Conservation (phyloP, 768 basidiomycete species). For the Mycena galopus region DNA sequence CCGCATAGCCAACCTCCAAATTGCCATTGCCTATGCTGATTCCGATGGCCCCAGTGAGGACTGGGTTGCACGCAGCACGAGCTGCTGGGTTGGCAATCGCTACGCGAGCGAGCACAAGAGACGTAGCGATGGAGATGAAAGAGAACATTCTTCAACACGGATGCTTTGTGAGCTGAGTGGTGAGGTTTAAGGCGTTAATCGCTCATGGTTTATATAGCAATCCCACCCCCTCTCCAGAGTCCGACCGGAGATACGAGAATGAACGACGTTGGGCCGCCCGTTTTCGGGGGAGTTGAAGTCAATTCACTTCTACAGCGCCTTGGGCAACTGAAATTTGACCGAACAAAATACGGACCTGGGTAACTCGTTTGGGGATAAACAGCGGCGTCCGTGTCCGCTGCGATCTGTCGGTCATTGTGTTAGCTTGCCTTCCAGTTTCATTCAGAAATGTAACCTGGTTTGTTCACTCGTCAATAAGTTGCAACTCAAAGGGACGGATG, state of each 20-base stretch:
- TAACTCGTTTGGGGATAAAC: constrained; percentile 4
- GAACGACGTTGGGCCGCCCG: neutral
- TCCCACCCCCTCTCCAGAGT: neutral
- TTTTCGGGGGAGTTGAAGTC: neutral
- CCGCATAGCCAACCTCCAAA: constrained; percentile 25
- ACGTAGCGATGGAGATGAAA: neutral
- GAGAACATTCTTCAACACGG: constrained; percentile 19
- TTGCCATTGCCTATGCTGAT: constrained; percentile 27
- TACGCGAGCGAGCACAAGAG: constrained; percentile 11
- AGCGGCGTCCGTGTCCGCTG: neutral
- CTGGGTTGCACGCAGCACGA: constrained; percentile 28
- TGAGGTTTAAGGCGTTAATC: neutral
- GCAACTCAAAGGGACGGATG: too few relatives aligned
- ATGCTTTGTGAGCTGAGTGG: neutral
- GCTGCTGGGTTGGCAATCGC: constrained; percentile 19
- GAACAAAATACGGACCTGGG: neutral
- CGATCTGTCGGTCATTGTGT: too few relatives aligned
- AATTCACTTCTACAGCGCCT: neutral
- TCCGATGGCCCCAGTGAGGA: constrained; percentile 12
- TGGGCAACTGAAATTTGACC: neutral
- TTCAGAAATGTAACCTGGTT: too few relatives aligned
- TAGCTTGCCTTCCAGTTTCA: too few relatives aligned
- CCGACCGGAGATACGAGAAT: constrained; percentile 18
- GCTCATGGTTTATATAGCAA: constrained; percentile 13
- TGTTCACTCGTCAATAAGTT: too few relatives aligned